Evolutionary conservation across 495 filamentous ascomycete species (phyloP), one percentile per base, ranked within the genome.

Genomic region (Podospora tetraspora): DNA sequence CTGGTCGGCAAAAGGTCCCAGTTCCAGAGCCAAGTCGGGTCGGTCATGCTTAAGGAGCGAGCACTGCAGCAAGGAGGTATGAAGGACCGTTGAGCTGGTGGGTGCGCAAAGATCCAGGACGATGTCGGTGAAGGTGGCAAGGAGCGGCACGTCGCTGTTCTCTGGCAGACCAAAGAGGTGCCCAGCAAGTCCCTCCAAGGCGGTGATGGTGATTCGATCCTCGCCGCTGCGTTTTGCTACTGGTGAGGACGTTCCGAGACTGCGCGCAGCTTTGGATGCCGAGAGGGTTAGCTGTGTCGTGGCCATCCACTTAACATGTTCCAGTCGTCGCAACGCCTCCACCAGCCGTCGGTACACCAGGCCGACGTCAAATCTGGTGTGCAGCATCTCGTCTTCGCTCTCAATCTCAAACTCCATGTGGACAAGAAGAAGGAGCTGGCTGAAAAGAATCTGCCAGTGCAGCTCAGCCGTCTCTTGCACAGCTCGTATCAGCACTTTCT

Each of bases 361-460:
- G 22, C 87, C 84, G 24, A 90, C 84, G 69, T 93, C 87, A 67
- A 94, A 90, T 16, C 81, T 79, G n/a, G 80, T 71, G 68, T 85
- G 78, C 25, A 86, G 83, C 1, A 88, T 85, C 16, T 86, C 84
- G 29, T 90, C 88, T 30, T 86, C 85, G 71, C 85, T 84, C 61
- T 94, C 87, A 34, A 89, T 84, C 70, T 94, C 93, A 58, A 86
- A 86, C 73, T 92, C 90, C 76, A 97, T 86, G 70, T 97, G 91
- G 21, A 93, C 83, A 12, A 95, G 83, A 5, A 97, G 80, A n/a
- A 93, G 81, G 2, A 97, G 75, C n/a, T 97, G 85, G 75, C 92
- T 90, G 60, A 92, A 87, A 19, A 96, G 86, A 19, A 94, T 82
- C 37, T 85, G 84, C 70, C 86, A 86, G 67, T 90, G 87, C 7